Evolutionary conservation across 495 filamentous ascomycete species (phyloP), one percentile per base, ranked within the genome.

Genomic region (Cryomyces minteri): DNA sequence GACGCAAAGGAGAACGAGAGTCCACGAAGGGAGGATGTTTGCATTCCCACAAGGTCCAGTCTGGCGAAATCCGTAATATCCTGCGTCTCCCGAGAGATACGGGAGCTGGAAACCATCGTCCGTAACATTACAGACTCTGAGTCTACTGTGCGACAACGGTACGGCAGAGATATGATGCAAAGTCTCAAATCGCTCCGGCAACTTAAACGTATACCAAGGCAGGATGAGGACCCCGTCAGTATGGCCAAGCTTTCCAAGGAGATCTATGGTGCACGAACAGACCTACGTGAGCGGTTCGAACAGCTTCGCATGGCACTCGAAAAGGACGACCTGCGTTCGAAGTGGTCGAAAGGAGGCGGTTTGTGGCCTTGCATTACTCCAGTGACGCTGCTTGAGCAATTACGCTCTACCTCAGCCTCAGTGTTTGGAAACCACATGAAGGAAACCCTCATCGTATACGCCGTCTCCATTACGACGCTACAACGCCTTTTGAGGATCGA

Each of bases 351-450:
- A 28, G 36, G 52, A 10, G 70, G 66, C 11, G 54, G 54, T 5
- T 49, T 81, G 1, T 75, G 73, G 68, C 77, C 78, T 11, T 58
- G 56, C 14, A 54, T 67, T 4, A 74, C 70, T 0, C 60, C 68
- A 0, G 45, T 68, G 0, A 60, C 66, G 0, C 36, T 81, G 4
- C 62, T 84, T 31, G 62, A 70, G 41, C 63, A 67, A 10, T 53
- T 82, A 1, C 62, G 71, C 6, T 70, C 69, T 6, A 63, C 46
- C 0, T 55, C 53, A 0, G 32, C 42, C 0, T 28, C 39, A 29
- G 1, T 0, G 0, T 67, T 75, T 41, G 66, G 66, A 10, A 11
- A 33, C 0, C 39, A 53, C 32, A 68, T 76, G 62, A 69, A 65
- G 40, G 51, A 67, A 39, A 55, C 48, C 0, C 49, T 78, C 0